Conservation (phyloP, 768 basidiomycete genomes). For the Hypholoma sublateritium region DNA sequence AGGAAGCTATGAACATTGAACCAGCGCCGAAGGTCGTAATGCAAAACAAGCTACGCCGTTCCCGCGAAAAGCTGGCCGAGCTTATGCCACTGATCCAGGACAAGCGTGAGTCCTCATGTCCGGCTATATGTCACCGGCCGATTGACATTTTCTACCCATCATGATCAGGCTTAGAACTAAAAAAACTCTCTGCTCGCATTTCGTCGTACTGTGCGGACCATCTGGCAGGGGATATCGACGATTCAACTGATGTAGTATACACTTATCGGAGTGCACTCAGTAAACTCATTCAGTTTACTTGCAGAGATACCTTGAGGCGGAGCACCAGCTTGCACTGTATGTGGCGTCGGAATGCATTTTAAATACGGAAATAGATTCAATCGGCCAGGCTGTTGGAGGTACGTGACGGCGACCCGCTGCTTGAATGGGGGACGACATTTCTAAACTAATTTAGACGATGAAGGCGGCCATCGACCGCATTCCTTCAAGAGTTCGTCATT, state of each 20-base stretch:
- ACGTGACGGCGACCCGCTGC: slow-evolving; percentile 18
- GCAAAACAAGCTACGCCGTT: slow-evolving; percentile 72
- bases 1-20: slow-evolving; percentile 67
- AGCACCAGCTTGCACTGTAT: slow-evolving; percentile 58
- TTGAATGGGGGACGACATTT: neutral
- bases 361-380: slow-evolving; percentile 62
- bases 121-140: neutral
- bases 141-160: slow-evolving; percentile 6
- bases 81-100: slow-evolving; percentile 52
- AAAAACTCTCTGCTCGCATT: slow-evolving; percentile 48
- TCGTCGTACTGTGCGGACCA: slow-evolving; percentile 47
- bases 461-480: slow-evolving; percentile 70
- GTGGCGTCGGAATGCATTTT: slow-evolving; percentile 56
- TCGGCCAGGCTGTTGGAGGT: slow-evolving; percentile 66
- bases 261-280: neutral
- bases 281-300: slow-evolving; percentile 6
- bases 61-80: slow-evolving; percentile 63
- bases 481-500: slow-evolving; percentile 84
- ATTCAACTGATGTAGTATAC: slow-evolving; percentile 52
- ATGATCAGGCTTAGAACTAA: slow-evolving; percentile 39
- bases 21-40: slow-evolving; percentile 72
- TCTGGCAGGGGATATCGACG: slow-evolving; percentile 55
- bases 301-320: slow-evolving; percentile 63
- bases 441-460: slow-evolving; percentile 53
- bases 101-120: slow-evolving; percentile 50